phyloP scores from a whole-genome alignment of 108 stramenopile species.

The Licmophora abbreviata region DNA sequence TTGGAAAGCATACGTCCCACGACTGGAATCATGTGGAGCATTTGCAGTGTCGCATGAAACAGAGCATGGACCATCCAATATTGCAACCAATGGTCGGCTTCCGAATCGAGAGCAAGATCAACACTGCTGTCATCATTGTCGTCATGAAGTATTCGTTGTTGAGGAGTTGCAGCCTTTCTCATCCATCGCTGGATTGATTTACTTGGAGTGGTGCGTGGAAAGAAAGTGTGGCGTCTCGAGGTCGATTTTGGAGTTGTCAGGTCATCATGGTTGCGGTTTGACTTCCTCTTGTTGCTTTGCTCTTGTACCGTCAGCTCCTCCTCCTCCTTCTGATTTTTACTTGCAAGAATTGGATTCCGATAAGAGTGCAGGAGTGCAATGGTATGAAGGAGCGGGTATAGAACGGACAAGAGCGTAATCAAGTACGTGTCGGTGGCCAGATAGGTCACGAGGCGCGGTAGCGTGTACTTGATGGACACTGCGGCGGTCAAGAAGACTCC shows the following conservation, averaged over 20 bases:
- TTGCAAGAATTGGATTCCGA: slow-evolving; percentile 1
- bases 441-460: slow-evolving; percentile 41
- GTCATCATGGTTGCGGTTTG: slow-evolving; percentile 16
- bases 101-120: slow-evolving; percentile 2
- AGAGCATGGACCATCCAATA: slow-evolving; percentile 68
- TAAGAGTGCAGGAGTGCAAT: slow-evolving; percentile 28
- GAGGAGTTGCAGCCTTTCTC: no score
- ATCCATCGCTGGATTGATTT: no score
- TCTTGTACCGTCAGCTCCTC: slow-evolving; percentile 11
- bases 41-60: slow-evolving; percentile 28
- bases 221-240: no score
- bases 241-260: background rate
- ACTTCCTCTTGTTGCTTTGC: slow-evolving; percentile 18
- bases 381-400: slow-evolving; percentile 49
- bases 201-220: no score
- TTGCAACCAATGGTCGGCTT: slow-evolving; percentile 39
- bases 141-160: no score
- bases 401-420: slow-evolving; percentile 29
- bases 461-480: slow-evolving; percentile 20
- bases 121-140: no score
- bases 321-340: slow-evolving; percentile 1
- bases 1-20: slow-evolving; percentile 20
- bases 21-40: slow-evolving; percentile 40
- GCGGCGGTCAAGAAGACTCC: slow-evolving; percentile 32
- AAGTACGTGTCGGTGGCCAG: slow-evolving; percentile 48